Percentiles rank a stretch among this genome's conserved stretches.
phyloP scores from a whole-genome alignment of 306 rosid genomes.

The Echinosophora koreensis region DNA sequence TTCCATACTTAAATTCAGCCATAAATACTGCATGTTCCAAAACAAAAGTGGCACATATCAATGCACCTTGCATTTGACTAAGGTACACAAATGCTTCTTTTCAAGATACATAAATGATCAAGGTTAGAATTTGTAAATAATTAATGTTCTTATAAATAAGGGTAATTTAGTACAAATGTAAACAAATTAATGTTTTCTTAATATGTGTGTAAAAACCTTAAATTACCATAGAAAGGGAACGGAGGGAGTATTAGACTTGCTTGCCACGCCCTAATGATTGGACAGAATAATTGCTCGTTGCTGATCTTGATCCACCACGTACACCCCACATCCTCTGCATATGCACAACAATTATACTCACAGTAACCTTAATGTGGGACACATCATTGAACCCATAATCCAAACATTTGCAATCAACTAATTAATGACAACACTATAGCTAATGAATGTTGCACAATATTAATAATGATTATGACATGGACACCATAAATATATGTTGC shows the following conservation, averaged over 20 bases:
- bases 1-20: too few relatives aligned
- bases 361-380: conserved; percentile 7
- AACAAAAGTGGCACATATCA: too few relatives aligned
- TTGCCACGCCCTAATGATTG: conserved; percentile 44
- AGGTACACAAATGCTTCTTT: too few relatives aligned
- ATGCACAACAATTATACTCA: conserved; percentile 42
- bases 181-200: too few relatives aligned
- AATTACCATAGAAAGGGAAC: too few relatives aligned
- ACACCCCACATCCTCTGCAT: conserved; percentile 39
- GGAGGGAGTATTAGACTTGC: conserved; percentile 49
- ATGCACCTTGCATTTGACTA: too few relatives aligned
- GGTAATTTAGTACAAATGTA: too few relatives aligned
- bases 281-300: conserved; percentile 30
- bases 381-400: conserved; percentile 41
- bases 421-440: conserved; percentile 4
- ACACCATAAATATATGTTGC: conserved; percentile 4
- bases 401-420: not conserved
- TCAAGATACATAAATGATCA: too few relatives aligned
- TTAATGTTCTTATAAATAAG: too few relatives aligned
- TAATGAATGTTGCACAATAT: conserved; percentile 2
- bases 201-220: too few relatives aligned
- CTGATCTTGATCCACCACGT: conserved; percentile 31
- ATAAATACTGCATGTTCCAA: too few relatives aligned
- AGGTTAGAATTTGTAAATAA: too few relatives aligned
- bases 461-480: conserved; percentile 28